Evolutionary conservation across 2,329 filamentous ascomycete species (phyloP).

Genomic region (Myriosclerotinia duriaeana): DNA sequence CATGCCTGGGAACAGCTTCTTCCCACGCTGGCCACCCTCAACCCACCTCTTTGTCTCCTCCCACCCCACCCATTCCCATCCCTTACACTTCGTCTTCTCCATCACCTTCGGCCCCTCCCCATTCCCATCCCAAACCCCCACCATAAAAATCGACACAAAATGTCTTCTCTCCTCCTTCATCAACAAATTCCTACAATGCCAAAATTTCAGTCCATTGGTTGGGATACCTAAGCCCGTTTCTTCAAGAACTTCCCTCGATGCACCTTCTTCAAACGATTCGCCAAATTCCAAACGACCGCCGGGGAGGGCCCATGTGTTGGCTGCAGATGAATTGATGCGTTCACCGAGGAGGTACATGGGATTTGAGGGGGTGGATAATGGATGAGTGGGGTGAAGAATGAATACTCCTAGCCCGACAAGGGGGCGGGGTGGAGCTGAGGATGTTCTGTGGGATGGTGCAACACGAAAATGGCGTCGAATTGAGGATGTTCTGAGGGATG

Average conservation of each 20-base stretch:
- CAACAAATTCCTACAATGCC: constrained; percentile 52
- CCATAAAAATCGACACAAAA: constrained; percentile 72
- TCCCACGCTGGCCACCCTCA: not conserved
- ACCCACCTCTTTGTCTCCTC: constrained; percentile 9
- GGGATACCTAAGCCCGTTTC: constrained; percentile 65
- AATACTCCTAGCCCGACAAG: constrained; percentile 32
- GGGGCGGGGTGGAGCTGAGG: not conserved
- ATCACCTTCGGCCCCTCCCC: constrained; percentile 53
- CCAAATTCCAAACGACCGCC: constrained; percentile 73
- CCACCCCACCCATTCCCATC: constrained; percentile 48
- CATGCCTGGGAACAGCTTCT: constrained; percentile 13
- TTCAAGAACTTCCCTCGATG: constrained; percentile 65
- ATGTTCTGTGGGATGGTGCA: not conserved
- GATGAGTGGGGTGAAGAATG: constrained; percentile 25
- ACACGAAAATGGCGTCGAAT: not conserved
- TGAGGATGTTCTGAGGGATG: not conserved
- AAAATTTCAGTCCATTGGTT: constrained; percentile 47
- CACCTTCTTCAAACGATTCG: constrained; percentile 62
- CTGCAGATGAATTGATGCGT: constrained; percentile 29
- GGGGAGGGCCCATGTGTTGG: constrained; percentile 64
- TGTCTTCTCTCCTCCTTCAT: constrained; percentile 45
- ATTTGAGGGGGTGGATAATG: constrained; percentile 23
- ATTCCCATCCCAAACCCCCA: constrained; percentile 48
- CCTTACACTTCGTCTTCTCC: constrained; percentile 51
- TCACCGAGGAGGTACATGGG: constrained; percentile 30